phyloP scores from a whole-genome alignment of 345 rosid genomes.

The Eucalyptus shirleyi region DNA sequence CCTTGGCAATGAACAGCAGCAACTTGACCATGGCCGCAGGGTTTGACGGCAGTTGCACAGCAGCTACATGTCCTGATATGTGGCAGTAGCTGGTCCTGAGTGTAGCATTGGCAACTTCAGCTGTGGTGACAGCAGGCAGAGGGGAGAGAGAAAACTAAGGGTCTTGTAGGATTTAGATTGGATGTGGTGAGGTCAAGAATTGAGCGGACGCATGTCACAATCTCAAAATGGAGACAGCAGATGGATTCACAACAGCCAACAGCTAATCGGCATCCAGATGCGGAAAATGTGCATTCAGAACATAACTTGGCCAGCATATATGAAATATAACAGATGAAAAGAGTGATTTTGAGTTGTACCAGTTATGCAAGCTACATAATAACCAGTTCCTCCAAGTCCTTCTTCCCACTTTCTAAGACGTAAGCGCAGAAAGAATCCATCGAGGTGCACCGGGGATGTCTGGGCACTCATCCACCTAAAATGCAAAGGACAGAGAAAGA shows the following conservation, averaged over 20 bases:
- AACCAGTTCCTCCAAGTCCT: slow-evolving; percentile 64
- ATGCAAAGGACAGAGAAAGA: neutral
- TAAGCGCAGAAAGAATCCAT: slow-evolving; percentile 76
- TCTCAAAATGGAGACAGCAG: neutral
- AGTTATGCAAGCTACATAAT: slow-evolving; percentile 58
- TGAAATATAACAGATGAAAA: neutral
- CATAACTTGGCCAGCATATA: neutral
- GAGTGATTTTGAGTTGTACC: slow-evolving; percentile 20
- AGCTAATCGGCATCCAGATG: neutral
- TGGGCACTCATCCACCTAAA: slow-evolving; percentile 50
- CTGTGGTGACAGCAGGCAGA: neutral
- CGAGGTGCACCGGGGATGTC: slow-evolving; percentile 32
- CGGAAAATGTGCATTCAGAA: neutral
- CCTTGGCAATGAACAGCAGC: neutral
- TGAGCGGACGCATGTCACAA: neutral
- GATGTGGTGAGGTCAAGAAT: neutral
- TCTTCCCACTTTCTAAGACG: slow-evolving; percentile 75
- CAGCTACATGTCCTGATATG: neutral
- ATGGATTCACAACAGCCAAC: neutral
- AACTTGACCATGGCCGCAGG: neutral
- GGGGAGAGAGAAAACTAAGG: neutral
- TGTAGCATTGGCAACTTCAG: neutral
- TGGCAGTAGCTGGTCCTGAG: neutral
- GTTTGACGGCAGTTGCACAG: neutral
- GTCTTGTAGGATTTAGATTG: neutral